Evolutionary conservation across 306 rosid genomes (phyloP).

Genomic region (Canavalia gladiata): DNA sequence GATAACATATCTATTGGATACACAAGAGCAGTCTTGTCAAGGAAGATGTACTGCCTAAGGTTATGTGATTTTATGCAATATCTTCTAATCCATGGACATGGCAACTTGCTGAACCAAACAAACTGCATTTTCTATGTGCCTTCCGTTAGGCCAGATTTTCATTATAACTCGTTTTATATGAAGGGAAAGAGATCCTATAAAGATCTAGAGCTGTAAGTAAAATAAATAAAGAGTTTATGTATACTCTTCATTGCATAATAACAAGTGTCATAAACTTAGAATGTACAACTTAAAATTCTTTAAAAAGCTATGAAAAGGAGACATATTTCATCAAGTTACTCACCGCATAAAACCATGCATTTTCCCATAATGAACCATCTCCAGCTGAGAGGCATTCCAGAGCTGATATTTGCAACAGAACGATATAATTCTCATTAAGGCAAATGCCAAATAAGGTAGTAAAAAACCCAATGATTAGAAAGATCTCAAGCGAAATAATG

Average conservation of each 20-base stretch:
- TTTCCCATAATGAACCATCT: slow-evolving; percentile 93
- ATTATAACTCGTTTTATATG: no score
- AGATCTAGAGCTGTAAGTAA: not conserved
- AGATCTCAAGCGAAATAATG: slow-evolving; percentile 5
- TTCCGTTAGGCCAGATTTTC: not conserved
- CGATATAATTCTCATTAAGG: slow-evolving; percentile 9
- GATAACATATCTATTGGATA: no score
- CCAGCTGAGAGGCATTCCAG: slow-evolving; percentile 97
- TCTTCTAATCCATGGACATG: no score
- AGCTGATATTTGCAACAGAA: slow-evolving; percentile 67
- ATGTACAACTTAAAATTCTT: slow-evolving; percentile 20
- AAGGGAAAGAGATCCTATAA: not conserved
- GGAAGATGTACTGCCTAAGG: not conserved
- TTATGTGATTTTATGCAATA: not conserved
- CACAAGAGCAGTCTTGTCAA: not conserved
- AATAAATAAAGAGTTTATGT: slow-evolving; percentile 1
- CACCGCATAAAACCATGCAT: slow-evolving; percentile 99
- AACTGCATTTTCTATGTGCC: not conserved
- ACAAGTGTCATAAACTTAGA: not conserved
- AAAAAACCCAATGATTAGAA: slow-evolving; percentile 6
- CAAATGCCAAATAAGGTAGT: slow-evolving; percentile 30
- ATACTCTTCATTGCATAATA: slow-evolving; percentile 5
- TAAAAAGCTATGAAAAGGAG: slow-evolving; percentile 37
- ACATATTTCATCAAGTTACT: slow-evolving; percentile 42
- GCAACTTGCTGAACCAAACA: not conserved